Base-by-base conservation (phyloP, 805 yeast species). In the Wickerhamiella azymoides region DNA sequence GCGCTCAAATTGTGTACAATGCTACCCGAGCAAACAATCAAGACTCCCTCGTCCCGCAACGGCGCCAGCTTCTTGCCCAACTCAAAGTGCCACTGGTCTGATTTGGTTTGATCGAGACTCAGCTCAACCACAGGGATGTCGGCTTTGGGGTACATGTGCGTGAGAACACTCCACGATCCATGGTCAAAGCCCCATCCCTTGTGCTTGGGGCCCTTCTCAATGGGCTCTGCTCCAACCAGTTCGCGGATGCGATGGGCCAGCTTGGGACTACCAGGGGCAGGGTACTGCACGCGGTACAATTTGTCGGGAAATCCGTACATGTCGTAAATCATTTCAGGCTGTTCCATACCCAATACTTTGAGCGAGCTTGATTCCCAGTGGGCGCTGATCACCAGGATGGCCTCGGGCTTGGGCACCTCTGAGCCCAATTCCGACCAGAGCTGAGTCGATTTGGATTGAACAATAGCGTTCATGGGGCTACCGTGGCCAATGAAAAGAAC, bases 1-100 rank as follows among this genome's bases (percentile, higher is more conserved):
- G 19, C 24, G 24, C 55, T 43, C 40, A 80, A 63, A 55, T 81
- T 81, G 60, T 81, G 89, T 32, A 80, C 88, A 10, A 81, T 66
- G 77, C 79, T 77, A 2, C 92, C 92, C 1, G 84, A 75, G 46
- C 75, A 71, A 2, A 81, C 56, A 2, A 81, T 64, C 44, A 74
- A 50, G 14, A 73, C 76, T 39, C 72, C 73, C 44, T 72, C 60
- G 5, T 67, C 64, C 46, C 84, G 67, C 50, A 76, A 73, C 28
- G 66, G 63, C 14, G 70, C 55, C 40, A 81, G 61, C 0, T 62
- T 64, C 48, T 69, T 60, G 8, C 89, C 92, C 39, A 81, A 56
- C 51, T 70, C 66, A 27, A 70, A 64, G 35, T 51, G 56, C 38
- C 47, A 52, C 42, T 68, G 70, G 9, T 33, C 43, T n/a, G 49